Evolutionary conservation across 2,329 filamentous ascomycete genomes (phyloP), one percentile per base, ranked within the genome.

Genomic region (Gnomoniopsis sp.): DNA sequence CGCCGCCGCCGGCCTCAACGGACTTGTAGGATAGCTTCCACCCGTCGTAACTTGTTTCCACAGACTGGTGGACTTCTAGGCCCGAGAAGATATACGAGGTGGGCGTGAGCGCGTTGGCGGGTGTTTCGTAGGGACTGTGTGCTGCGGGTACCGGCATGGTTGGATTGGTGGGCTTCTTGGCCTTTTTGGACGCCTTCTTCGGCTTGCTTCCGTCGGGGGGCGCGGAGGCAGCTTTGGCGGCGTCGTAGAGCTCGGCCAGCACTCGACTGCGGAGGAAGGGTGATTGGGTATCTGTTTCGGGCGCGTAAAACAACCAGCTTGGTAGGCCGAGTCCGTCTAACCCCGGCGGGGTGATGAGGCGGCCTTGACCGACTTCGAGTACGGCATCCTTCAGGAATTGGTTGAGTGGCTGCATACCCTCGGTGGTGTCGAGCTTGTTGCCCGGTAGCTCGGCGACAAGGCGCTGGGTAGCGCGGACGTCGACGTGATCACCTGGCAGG

Each of bases 11-110:
- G 6, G 75, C 79, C 61, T 84, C 78, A 61, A 84, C 74, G 64
- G 74, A 78, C 21, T 75, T 80, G 73, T 84, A 84, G 8, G 72
- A 74, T 10, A 86, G 69, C 12, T 67, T 77, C 69, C 79, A 76
- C 47, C 73, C 75, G 7, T 71, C 62, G 67, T 77, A 79, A 2
- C 73, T 67, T 43, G 76, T 69, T 11, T 77, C 71, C 49, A 79
- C 69, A 23, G 72, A 69, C 58, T 79, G 79, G 49, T 78, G 80
- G 43, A 85, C 72, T 64, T 86, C 81, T 1, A 83, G 72, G 8
- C 81, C 80, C 50, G 74, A 72, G 67, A 84, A 83, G 17, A 74
- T 61, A 69, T 79, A 79, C 34, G 60, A 59, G 15, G 49, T 43
- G 7, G 41, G 23, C 34, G 14, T 65, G 60, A 57, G 23, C 36